Percentiles rank a stretch among this genome's conserved stretches.
These are phyloP conservation scores for Candida lessepsii DNA, from an alignment of 805 yeast species.

Conservation along the genomic window DNA sequence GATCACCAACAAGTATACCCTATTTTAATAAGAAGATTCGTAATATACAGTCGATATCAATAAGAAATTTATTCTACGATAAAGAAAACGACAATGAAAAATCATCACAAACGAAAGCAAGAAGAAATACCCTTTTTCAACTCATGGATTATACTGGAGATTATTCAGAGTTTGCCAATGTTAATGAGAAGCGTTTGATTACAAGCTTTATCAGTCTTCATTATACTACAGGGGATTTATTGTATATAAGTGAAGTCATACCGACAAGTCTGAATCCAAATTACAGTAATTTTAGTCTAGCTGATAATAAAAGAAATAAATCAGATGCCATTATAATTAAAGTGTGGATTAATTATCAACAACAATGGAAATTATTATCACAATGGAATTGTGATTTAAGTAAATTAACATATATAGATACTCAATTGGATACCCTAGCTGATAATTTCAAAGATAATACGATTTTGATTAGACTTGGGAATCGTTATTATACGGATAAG, in stretches of 20 bases:
- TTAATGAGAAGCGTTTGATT: constrained; percentile 18
- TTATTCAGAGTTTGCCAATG: constrained; percentile 11
- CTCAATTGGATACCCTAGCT: constrained; percentile 11
- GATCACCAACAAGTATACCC: constrained; percentile 2
- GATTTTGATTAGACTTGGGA: constrained; percentile 21
- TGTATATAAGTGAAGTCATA: constrained; percentile 35
- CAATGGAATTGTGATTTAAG: constrained; percentile 18
- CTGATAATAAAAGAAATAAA: constrained; percentile 13
- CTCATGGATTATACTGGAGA: constrained; percentile 6
- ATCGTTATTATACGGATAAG: constrained; percentile 20
- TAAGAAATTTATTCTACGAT: constrained; percentile 7
- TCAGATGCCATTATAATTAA: constrained; percentile 17
- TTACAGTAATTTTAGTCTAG: constrained; percentile 28
- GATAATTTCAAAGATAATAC: constrained; percentile 20
- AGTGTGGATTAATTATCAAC: constrained; percentile 14
- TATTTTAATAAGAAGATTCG: constrained; percentile 14
- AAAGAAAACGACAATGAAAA: neutral
- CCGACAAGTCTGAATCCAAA: constrained; percentile 22
- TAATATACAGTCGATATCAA: constrained; percentile 9
- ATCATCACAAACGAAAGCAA: constrained; percentile 1
- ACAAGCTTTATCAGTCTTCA: constrained; percentile 31
- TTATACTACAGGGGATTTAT: constrained; percentile 15
- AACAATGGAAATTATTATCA: constrained; percentile 22
- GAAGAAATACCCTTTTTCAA: constrained; percentile 5
- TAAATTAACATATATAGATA: constrained; percentile 15